Base-by-base conservation (phyloP, 106 monocot species). In the Acorus calamus region DNA sequence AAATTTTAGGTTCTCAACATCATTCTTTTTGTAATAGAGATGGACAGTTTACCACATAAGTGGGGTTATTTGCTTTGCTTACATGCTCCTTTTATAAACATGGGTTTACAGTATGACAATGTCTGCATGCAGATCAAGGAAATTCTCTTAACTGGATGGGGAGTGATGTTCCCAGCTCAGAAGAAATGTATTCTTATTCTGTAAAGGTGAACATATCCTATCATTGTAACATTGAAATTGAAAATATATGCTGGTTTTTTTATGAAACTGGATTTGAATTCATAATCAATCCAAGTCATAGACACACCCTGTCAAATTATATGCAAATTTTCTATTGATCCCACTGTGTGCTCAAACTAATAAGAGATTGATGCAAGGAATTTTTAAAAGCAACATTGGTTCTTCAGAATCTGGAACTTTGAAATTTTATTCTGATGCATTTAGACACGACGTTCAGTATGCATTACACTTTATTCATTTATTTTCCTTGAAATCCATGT, bases 141-240 rank as follows among this genome's bases (percentile, higher is more conserved):
- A 28, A 28, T 1, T 28, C 28, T 28, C 28, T 28, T 28, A 28
- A 28, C 28, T 77, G 68, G 50, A 81, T 81, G 81, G 81, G 72
- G 60, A 72, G 50, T 49, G 73, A 65, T 76, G 68, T 11, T 56
- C 6, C 72, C 65, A 72, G 69, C 64, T 55, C 60, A 60, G 59
- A 13, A 51, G 54, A 61, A 47, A 50, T 49, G 28, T 60, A 65
- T 76, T 10, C 68, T 69, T 68, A n/a, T 13, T 11, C n/a, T 54
- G 53, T 46, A 42, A 76, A 77, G 68, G 81, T 81, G 46, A 47
- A 46, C 28, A 57, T 49, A 6, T 53, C 14, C 3, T 47, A 14
- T 13, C 55, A 68, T 14, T 2, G 47, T 56, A 11, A 12, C 9
- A 43, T 8, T 13, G 3, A 55, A n/a, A 51, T 46, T 46, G 46